Evolutionary conservation across 768 basidiomycete species (phyloP), one percentile per base, ranked within the genome.

Genomic region (Boletus barrowsii): DNA sequence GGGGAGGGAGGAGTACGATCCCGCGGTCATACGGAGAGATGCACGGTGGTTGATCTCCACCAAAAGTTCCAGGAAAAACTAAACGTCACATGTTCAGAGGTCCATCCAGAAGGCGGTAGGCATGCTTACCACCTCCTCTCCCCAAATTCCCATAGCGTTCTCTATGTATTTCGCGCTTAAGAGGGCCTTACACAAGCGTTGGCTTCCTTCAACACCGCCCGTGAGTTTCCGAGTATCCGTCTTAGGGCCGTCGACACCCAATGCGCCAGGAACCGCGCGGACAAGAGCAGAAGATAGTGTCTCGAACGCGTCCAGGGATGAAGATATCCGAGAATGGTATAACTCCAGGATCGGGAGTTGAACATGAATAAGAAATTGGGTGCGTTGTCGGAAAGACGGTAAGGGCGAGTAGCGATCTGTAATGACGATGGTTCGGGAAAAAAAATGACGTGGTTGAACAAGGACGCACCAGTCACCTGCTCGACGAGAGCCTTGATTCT

Each of bases 1-100:
- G 2, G 87, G 84, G 30, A 88, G 67, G 6, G 82, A 76, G 5
- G 78, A 58, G 32, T 76, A 78, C 13, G 71, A 73, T 55, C 79
- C 72, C 10, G 78, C 81, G 55, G 75, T 76, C n/a, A 75, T 72
- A 20, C 86, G 84, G 13, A 92, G 74, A 24, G 77, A 74, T 5
- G 80, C 75, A 32, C 80, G 78, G 40, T 73, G 79, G 57, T 81
- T 83, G 60, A 94, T 90, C 62, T 92, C 90, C 13, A 81, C 73
- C 87, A 88, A 93, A 32, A 99, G 71, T 68, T 97, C 91, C 15
- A 99, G 74, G 76, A 96, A 98, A 72, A 93, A 94, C 94, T 97
- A 63, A 26, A 43, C 49, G 33, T 41, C 40, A 47, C 49, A 44
- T 56, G 37, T 33, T 42, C 48, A 44, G 11, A 56, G n/a, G 42